Percentiles rank a stretch among this genome's conserved stretches.
phyloP scores from a whole-genome alignment of 192 early-diverging fungal species.

The Coemansia sp. region DNA sequence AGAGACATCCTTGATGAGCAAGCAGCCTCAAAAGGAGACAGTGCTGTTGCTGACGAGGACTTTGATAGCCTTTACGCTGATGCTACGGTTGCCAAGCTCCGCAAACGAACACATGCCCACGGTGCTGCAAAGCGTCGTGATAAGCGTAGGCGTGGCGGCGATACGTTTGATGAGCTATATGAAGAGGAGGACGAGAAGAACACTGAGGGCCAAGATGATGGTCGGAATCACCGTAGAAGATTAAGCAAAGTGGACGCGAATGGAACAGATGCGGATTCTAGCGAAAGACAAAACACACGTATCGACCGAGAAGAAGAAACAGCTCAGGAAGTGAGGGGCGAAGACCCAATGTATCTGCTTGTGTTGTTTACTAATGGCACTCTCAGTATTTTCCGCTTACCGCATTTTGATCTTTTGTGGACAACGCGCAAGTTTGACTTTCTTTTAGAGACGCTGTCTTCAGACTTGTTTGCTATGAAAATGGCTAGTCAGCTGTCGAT shows the following conservation, averaged over 20 bases:
- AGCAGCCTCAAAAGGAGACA: background rate
- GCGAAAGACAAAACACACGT: background rate
- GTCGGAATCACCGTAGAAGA: background rate
- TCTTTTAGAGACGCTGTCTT: conserved; percentile 24
- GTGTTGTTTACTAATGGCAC: conserved; percentile 20
- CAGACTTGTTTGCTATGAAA: background rate
- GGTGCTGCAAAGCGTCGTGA: conserved; percentile 6
- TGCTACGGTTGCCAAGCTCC: conserved; percentile 12
- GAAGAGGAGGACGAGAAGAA: conserved; percentile 53
- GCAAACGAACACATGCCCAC: conserved; percentile 17
- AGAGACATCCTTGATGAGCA: conserved; percentile 13
- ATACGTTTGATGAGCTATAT: conserved; percentile 37
- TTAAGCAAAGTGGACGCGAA: background rate
- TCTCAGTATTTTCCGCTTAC: conserved; percentile 31
- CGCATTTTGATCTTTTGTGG: conserved; percentile 40
- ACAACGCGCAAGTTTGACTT: conserved; percentile 31
- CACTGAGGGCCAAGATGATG: background rate
- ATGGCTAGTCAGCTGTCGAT: too few relatives aligned
- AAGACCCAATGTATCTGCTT: conserved; percentile 26
- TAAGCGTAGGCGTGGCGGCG: conserved; percentile 17
- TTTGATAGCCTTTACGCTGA: conserved; percentile 48
- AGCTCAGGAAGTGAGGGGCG: conserved; percentile 21
- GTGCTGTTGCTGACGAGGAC: conserved; percentile 16
- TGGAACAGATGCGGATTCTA: background rate
- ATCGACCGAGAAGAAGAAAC: conserved; percentile 18